phyloP scores from a whole-genome alignment of 2,329 filamentous ascomycete genomes.

The Exophiala alcalophila region DNA sequence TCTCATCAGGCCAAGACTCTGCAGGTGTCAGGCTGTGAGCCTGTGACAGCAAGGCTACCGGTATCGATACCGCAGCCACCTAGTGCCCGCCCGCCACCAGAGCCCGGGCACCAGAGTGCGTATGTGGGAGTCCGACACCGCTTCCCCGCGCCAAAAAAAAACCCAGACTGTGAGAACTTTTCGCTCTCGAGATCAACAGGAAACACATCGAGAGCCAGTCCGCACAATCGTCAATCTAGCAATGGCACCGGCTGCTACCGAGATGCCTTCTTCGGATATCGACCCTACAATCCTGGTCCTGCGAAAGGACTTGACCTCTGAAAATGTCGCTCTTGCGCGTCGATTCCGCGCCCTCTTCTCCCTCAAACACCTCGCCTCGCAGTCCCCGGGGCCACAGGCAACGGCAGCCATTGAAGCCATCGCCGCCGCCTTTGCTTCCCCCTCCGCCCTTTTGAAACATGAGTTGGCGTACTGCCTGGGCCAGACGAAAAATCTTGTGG shows the following conservation, averaged over 20 bases:
- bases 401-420: constrained; percentile 73
- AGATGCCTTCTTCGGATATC: constrained; percentile 37
- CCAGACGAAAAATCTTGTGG: constrained; percentile 75
- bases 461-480: constrained; percentile 96
- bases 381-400: constrained; percentile 56
- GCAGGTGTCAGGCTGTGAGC: background rate
- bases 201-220: too few relatives aligned
- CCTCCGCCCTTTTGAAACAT: constrained; percentile 89
- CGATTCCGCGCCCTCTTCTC: constrained; percentile 97
- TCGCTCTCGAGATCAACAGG: too few relatives aligned
- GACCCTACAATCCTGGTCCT: constrained; percentile 44
- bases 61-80: too few relatives aligned
- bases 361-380: constrained; percentile 84
- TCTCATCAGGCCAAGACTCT: background rate
- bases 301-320: constrained; percentile 73
- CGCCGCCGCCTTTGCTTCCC: constrained; percentile 77
- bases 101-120: too few relatives aligned
- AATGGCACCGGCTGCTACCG: constrained; percentile 18
- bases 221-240: background rate
- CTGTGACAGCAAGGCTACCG: background rate
- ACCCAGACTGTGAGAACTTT: too few relatives aligned
- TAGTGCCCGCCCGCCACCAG: too few relatives aligned
- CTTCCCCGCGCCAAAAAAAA: too few relatives aligned
- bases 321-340: constrained; percentile 75
- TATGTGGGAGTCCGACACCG: too few relatives aligned